These are phyloP conservation scores for Quercus cerris DNA, from an alignment of 306 rosid genomes.

Conservation along the genomic window DNA sequence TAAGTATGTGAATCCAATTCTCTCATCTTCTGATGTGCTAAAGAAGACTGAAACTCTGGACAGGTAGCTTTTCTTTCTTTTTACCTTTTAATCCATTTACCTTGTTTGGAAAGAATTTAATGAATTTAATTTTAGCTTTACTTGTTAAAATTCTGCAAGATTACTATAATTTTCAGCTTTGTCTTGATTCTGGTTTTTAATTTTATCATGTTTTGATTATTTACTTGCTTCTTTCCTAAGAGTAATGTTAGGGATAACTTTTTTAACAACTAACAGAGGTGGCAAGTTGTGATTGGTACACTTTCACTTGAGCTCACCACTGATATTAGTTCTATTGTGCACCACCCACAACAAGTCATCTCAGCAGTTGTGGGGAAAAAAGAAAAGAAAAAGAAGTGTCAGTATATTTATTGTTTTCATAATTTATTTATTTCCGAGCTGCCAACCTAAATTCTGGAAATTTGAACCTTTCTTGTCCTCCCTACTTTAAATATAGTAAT, in stretches of 20 bases:
- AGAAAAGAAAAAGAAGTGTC: too few relatives aligned
- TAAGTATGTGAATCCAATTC: slow-evolving; percentile 70
- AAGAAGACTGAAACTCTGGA: slow-evolving; percentile 84
- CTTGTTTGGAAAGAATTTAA: not conserved
- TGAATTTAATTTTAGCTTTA: not conserved
- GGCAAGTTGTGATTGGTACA: too few relatives aligned
- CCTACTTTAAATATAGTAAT: not conserved
- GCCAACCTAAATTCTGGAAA: not conserved
- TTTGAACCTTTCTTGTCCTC: not conserved
- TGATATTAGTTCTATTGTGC: too few relatives aligned
- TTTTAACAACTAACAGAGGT: too few relatives aligned
- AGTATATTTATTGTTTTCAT: too few relatives aligned
- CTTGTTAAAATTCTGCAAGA: not conserved
- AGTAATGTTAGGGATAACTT: too few relatives aligned
- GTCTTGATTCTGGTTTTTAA: not conserved
- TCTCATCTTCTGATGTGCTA: slow-evolving; percentile 68
- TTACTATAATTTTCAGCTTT: not conserved
- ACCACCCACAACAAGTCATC: too few relatives aligned
- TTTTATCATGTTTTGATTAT: not conserved
- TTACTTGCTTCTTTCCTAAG: too few relatives aligned
- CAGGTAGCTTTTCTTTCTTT: slow-evolving; percentile 42
- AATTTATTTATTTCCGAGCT: not conserved
- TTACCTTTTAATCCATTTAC: not conserved
- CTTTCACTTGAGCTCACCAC: too few relatives aligned
- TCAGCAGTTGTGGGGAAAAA: too few relatives aligned